phyloP scores from a whole-genome alignment of 2,329 filamentous ascomycete genomes.

The Harringtonia lauricola region DNA sequence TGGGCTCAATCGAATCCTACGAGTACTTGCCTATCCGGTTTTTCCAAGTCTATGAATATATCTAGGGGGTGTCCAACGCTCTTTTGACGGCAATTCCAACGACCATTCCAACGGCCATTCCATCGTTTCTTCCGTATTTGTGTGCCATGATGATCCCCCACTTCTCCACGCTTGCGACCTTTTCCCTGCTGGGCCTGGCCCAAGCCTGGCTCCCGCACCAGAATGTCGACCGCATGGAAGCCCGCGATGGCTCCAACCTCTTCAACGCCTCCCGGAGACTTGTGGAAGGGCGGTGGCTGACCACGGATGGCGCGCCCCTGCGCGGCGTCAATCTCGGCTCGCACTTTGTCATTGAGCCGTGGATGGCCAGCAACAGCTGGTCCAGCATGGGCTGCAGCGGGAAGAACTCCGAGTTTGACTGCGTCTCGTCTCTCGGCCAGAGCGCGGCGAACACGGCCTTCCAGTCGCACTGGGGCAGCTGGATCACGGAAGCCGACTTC shows the following conservation, averaged over 20 bases:
- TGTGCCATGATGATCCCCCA: not conserved
- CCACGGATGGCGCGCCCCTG: constrained; percentile 14
- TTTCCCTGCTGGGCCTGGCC: constrained; percentile 1
- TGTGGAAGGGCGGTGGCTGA: constrained; percentile 5
- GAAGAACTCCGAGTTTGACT: constrained; percentile 41
- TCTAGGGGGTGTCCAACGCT: no score
- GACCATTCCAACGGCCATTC: no score
- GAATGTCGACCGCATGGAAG: constrained; percentile 8
- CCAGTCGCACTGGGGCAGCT: constrained; percentile 37
- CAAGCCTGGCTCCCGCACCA: constrained; percentile 9
- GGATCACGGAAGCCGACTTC: constrained; percentile 37
- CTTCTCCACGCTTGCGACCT: not conserved
- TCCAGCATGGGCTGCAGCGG: constrained; percentile 32
- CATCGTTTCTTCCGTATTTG: no score
- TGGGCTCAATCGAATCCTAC: no score
- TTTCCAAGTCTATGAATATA: no score
- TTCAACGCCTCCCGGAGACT: constrained; percentile 6
- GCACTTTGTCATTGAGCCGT: constrained; percentile 41
- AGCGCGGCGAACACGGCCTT: constrained; percentile 33
- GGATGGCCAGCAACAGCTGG: constrained; percentile 38
- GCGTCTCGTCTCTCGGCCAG: constrained; percentile 36
- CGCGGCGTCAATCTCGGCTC: constrained; percentile 44
- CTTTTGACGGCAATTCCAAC: no score
- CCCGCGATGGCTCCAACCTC: constrained; percentile 8
- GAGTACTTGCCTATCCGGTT: no score